These are phyloP conservation scores for Thalia dealbata DNA, from an alignment of 176 grass and related monocot genomes.

Conservation along the genomic window DNA sequence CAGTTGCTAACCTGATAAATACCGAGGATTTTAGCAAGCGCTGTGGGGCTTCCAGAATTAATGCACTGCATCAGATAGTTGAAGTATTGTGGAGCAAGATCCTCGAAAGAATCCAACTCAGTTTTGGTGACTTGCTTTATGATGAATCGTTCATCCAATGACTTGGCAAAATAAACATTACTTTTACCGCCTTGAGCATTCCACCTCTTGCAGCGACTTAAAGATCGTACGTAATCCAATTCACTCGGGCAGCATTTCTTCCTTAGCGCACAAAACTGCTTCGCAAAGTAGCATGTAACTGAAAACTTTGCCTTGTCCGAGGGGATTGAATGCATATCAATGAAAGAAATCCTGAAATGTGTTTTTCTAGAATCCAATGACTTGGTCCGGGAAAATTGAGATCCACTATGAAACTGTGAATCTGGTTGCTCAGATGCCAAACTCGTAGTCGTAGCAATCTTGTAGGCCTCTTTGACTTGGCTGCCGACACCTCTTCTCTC, in stretches of 20 bases:
- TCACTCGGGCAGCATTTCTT: slow-evolving; percentile 54
- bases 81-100: slow-evolving; percentile 81
- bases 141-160: slow-evolving; percentile 83
- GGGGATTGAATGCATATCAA: slow-evolving; percentile 53
- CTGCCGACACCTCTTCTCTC: not conserved
- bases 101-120: slow-evolving; percentile 84
- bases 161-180: slow-evolving; percentile 93
- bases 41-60: slow-evolving; percentile 54
- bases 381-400: slow-evolving; percentile 29
- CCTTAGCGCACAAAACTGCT: slow-evolving; percentile 61
- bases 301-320: slow-evolving; percentile 71
- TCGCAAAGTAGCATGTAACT: slow-evolving; percentile 77
- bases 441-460: not conserved
- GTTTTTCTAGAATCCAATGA: slow-evolving; percentile 39
- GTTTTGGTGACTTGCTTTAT: slow-evolving; percentile 92
- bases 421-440: not conserved
- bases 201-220: slow-evolving; percentile 87
- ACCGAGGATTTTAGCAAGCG: slow-evolving; percentile 80
- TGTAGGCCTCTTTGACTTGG: not conserved
- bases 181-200: slow-evolving; percentile 92
- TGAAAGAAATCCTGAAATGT: slow-evolving; percentile 68
- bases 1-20: slow-evolving; percentile 72
- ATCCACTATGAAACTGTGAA: slow-evolving; percentile 20
- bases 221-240: slow-evolving; percentile 63
- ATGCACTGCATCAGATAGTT: slow-evolving; percentile 52